phyloP scores from a whole-genome alignment of 164 flowering plant genomes.

The Vitis rotundifolia region DNA sequence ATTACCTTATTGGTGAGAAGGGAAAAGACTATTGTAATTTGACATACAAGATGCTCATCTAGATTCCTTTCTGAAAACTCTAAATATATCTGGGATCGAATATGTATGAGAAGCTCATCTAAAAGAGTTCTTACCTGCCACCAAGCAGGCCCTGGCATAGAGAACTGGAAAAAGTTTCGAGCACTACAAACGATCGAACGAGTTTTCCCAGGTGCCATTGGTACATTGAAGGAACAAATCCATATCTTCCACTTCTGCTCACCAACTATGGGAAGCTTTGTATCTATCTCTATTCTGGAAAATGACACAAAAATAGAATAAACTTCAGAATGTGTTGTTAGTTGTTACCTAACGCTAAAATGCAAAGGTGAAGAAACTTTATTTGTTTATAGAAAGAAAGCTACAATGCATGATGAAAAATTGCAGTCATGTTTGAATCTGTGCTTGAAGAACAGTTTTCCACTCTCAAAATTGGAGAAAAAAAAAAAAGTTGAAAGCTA shows the following conservation, averaged over 20 bases:
- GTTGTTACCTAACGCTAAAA: too few relatives aligned
- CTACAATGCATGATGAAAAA: too few relatives aligned
- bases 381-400: too few relatives aligned
- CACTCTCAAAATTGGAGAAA: too few relatives aligned
- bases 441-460: too few relatives aligned
- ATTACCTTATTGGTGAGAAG: neutral
- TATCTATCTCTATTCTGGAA: conserved; percentile 84
- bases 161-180: conserved; percentile 87
- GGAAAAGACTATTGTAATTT: too few relatives aligned
- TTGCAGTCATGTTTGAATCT: too few relatives aligned
- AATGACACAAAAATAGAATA: neutral
- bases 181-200: conserved; percentile 99
- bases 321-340: neutral
- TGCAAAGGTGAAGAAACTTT: too few relatives aligned
- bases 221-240: conserved; percentile 98
- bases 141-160: conserved; percentile 94
- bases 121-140: conserved; percentile 74
- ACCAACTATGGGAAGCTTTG: conserved; percentile 87
- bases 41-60: too few relatives aligned
- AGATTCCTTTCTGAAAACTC: too few relatives aligned
- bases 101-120: neutral
- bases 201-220: conserved; percentile 99
- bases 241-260: conserved; percentile 93
- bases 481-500: too few relatives aligned
- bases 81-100: neutral